Base-by-base conservation (phyloP, 345 rosid genomes). In the Nephelium lappaceum region DNA sequence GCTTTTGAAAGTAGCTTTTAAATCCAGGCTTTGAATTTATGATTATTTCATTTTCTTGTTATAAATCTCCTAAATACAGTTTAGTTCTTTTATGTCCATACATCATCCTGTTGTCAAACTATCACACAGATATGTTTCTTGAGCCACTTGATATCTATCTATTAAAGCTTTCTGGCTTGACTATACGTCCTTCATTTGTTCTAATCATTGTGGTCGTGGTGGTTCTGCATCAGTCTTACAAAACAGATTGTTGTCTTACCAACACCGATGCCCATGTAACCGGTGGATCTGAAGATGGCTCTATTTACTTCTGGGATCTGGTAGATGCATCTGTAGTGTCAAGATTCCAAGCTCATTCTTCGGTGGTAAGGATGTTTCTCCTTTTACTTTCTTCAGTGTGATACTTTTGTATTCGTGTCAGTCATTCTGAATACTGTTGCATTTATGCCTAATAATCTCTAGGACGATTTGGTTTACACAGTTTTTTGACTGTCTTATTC, bases 201-300 rank as follows among this genome's bases (percentile, higher is more conserved):
- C 75, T 79, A 58, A 58, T 72, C 31, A 80, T 71, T 18, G 74
- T 63, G 71, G 25, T 1, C 21, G 5, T 55, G 49, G 5, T 55
- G 49, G 0, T 67, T 69, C 16, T 85, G 80, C 68, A 62, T 71
- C 89, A 96, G 98, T 96, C 98, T 49, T 96, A 77, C 87, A 96
- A 96, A 88, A 85, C 91, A 78, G 98, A 96, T 87, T 93, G 98
- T 85, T 96, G 97, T 83, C 97, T 96, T 60, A 87, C 95, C 71
- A 93, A 96, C 77, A 86, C 84, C 53, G 98, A 96, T 73, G 98
- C 95, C 27, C 88, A 96, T 79, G 91, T 96, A 67, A 84, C 91
- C 64, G 91, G 98, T 80, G 99, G 99, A 67, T 96, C 99, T 76
- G 99, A 93, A 86, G 97, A 96, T 83, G 99, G 99, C 68, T 84